phyloP scores from a whole-genome alignment of 2,329 filamentous ascomycete species.

The Diaporthe citriasiana region DNA sequence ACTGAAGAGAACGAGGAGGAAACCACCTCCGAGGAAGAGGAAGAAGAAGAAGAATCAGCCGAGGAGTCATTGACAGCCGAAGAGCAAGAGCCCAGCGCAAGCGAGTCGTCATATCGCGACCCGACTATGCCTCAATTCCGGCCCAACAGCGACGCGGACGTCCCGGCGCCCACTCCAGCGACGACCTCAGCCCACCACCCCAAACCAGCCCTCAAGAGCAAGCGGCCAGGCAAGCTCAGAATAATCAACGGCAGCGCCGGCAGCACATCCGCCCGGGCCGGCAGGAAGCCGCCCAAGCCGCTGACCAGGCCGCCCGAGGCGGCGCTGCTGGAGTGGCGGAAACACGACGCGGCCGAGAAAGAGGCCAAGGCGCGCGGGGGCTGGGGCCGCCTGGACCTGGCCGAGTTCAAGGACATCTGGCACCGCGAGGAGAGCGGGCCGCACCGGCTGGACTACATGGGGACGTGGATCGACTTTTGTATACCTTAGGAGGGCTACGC shows the following conservation, averaged over 20 bases:
- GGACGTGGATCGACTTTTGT: constrained; percentile 90
- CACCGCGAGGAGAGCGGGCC: constrained; percentile 73
- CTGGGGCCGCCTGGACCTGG: constrained; percentile 81
- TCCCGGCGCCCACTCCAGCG: constrained; percentile 35
- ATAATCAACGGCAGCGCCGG: constrained; percentile 39
- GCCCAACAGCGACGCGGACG: constrained; percentile 63
- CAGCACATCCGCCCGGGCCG: constrained; percentile 47
- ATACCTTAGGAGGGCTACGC: constrained; percentile 63
- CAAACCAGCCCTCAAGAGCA: constrained; percentile 24
- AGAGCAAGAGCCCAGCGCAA: constrained; percentile 42
- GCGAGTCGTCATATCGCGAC: constrained; percentile 59
- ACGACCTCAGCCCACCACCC: constrained; percentile 2
- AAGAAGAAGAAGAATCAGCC: constrained; percentile 42
- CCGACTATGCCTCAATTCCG: constrained; percentile 79
- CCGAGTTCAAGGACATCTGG: constrained; percentile 85
- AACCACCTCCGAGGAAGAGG: constrained; percentile 42
- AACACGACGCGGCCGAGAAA: constrained; percentile 74
- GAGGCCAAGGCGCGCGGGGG: constrained; percentile 82
- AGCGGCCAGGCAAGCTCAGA: constrained; percentile 22
- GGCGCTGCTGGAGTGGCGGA: constrained; percentile 64
- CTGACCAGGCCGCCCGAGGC: constrained; percentile 45
- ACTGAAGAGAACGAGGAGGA: constrained; percentile 32
- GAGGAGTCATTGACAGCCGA: constrained; percentile 12
- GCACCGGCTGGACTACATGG: constrained; percentile 82
- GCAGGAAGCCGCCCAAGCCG: constrained; percentile 42